Evolutionary conservation across 331 rosid genomes (phyloP).

Genomic region (Dryas integrifolia): DNA sequence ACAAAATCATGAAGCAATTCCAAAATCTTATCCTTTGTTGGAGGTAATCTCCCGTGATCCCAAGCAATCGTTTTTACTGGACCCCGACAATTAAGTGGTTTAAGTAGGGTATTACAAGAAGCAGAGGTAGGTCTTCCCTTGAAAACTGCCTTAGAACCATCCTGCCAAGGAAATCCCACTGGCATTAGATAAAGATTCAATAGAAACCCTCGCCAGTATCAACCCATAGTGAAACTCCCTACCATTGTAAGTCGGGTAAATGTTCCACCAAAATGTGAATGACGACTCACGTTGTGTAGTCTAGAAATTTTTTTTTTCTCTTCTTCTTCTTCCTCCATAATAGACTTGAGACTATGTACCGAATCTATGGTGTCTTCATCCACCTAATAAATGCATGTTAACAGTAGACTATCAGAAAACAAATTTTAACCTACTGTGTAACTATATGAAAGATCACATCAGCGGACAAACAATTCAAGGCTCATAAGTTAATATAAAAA

Average conservation of each 20-base stretch:
- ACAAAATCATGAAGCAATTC: conserved; percentile 74
- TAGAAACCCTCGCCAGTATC: conserved; percentile 15
- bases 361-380: conserved; percentile 47
- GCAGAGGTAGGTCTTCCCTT: conserved; percentile 71
- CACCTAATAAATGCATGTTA: conserved; percentile 38
- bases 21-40: conserved; percentile 60
- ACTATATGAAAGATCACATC: conserved; percentile 20
- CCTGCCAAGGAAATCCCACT: conserved; percentile 49
- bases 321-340: conserved; percentile 78
- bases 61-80: conserved; percentile 74
- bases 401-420: conserved; percentile 9
- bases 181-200: conserved; percentile 25
- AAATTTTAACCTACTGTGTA: conserved; percentile 19
- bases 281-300: conserved; percentile 45
- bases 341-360: conserved; percentile 61
- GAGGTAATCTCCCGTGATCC: conserved; percentile 72
- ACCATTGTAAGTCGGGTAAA: conserved; percentile 77
- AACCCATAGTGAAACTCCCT: conserved; percentile 27
- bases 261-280: conserved; percentile 83
- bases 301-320: conserved; percentile 53
- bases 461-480: neutral
- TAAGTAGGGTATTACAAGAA: conserved; percentile 47
- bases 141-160: conserved; percentile 80
- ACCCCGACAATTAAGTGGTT: conserved; percentile 58
- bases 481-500: neutral